Evolutionary conservation across 164 flowering plant genomes (phyloP).

Genomic region (Aristolochia californica): DNA sequence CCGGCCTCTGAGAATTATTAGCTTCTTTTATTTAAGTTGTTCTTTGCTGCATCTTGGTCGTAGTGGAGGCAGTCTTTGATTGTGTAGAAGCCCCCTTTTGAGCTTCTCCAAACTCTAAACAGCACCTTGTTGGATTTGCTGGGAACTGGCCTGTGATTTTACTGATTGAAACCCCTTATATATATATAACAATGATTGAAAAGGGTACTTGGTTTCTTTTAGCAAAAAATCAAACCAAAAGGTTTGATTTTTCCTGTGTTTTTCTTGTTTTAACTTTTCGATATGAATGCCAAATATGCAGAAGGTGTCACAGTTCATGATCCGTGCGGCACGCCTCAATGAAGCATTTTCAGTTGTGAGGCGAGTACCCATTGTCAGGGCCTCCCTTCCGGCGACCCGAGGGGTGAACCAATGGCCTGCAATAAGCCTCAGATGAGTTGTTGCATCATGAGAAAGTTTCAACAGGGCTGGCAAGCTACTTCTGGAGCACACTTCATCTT

Average conservation of each 20-base stretch:
- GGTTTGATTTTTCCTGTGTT: background rate
- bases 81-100: too few species aligned
- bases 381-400: slow-evolving; percentile 46
- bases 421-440: slow-evolving; percentile 52
- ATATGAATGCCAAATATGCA: slow-evolving; percentile 43
- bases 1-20: too few species aligned
- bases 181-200: background rate
- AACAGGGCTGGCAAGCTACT: background rate
- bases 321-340: slow-evolving; percentile 72
- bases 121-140: too few species aligned
- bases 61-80: too few species aligned
- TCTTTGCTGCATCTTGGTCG: too few species aligned
- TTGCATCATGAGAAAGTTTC: background rate
- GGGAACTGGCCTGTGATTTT: background rate
- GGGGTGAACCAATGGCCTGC: slow-evolving; percentile 69
- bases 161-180: background rate
- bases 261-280: background rate
- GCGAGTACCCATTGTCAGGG: slow-evolving; percentile 66
- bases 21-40: too few species aligned
- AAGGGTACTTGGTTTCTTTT: background rate
- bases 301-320: slow-evolving; percentile 84
- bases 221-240: background rate
- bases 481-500: too few species aligned
- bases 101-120: too few species aligned
- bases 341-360: slow-evolving; percentile 89